Evolutionary conservation across 805 yeast genomes (phyloP), one percentile per base, ranked within the genome.

Genomic region (Clavispora carvajalis): DNA sequence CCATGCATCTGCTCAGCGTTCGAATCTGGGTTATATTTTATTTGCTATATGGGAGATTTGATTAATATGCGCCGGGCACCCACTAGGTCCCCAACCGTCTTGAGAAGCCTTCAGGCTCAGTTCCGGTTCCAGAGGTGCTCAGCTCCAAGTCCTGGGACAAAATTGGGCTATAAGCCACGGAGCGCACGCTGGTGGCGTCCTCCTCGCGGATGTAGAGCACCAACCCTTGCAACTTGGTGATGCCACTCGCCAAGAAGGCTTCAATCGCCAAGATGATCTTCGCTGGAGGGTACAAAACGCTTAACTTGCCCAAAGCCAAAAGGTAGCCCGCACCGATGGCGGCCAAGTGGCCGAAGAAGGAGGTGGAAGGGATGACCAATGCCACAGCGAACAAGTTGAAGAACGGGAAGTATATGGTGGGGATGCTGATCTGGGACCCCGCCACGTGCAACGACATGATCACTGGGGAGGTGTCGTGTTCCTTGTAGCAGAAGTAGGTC

Each of bases 271-370:
- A 74, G 8, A 86, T 74, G 3, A 78, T 69, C 48, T 76, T 69
- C 33, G 82, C 73, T 7, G 89, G 86, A 11, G 93, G 95, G 34
- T 76, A 73, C 44, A 87, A 60, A 36, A 71, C 62, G 25, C 70
- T 69, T 41, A 87, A 65, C 48, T 75, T 71, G 11, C 81, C 87
- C 47, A 63, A 61, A 3, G 74, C 80, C 52, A 82, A 67, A 6
- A 76, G 70, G 57, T 74, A 83, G 8, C 96, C 96, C 10, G 81
- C 69, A 3, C 72, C 44, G 31, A 85, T 62, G 4, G 85, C 91
- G 29, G 83, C 72, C 41, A 78, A 64, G 58, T 87, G 95, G 23
- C 95, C 93, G 49, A 82, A 65, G 49, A 85, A 79, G 42, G 88
- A 79, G 4, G 87, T 74, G 7, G 76, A 73, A 1, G 95, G 90